Conservation (phyloP, 1,284 basidiomycete genomes). For the Irpex sp. region DNA sequence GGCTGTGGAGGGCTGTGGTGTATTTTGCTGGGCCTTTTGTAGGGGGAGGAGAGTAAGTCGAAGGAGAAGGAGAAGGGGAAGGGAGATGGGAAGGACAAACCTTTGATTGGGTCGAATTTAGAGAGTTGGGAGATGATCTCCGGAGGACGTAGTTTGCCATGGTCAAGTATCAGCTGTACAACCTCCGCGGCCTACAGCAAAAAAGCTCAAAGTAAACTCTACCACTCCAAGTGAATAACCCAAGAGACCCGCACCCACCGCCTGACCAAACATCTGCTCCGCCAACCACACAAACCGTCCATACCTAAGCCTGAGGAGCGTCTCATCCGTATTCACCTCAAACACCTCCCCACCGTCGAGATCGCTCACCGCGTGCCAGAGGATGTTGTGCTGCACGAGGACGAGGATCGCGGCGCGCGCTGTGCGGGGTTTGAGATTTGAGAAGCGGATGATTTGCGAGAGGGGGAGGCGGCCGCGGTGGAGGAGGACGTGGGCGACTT, state of each 20-base stretch:
- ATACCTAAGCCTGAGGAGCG: conserved; percentile 74
- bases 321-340: conserved; percentile 78
- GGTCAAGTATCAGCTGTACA: conserved; percentile 73
- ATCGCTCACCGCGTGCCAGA: conserved; percentile 77
- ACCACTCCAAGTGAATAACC: no score
- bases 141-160: conserved; percentile 81
- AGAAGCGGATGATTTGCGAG: conserved; percentile 64
- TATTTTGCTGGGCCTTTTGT: no score
- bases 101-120: conserved; percentile 49
- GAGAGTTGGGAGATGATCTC: conserved; percentile 63
- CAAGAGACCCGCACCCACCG: conserved; percentile 43
- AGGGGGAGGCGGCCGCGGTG: conserved; percentile 82
- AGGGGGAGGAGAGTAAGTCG: no score
- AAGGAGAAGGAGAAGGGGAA: no score
- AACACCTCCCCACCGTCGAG: conserved; percentile 71
- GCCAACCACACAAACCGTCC: conserved; percentile 77
- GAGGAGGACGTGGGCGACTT: conserved; percentile 79
- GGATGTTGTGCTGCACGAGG: conserved; percentile 89
- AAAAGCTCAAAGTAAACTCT: no score
- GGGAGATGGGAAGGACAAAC: no score
- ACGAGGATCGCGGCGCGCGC: conserved; percentile 76
- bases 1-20: conserved; percentile 55
- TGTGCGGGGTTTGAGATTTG: conserved; percentile 61
- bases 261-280: conserved; percentile 62
- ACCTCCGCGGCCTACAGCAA: conserved; percentile 64